Base-by-base conservation (phyloP, 257 asterid genomes). In the Rehmannia glutinosa region DNA sequence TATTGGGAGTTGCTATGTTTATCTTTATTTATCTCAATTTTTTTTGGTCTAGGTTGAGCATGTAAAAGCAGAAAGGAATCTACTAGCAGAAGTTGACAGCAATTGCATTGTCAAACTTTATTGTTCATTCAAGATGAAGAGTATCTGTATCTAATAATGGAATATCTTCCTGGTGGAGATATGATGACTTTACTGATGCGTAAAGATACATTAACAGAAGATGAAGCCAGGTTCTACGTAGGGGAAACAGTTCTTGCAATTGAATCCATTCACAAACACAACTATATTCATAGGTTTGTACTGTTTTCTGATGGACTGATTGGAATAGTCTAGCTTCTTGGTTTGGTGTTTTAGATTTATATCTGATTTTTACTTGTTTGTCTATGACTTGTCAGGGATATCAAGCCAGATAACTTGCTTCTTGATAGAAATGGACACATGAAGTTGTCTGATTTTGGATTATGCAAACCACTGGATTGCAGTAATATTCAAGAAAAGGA, bases 131-230 rank as follows among this genome's bases (percentile, higher is more conserved):
- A 92, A 86, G 98, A 92, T 60, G 97, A 90, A 64, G 98, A 90
- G 85, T 87, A 84, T 79, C 87, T 92, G 6, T 92, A 92, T 78
- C 91, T 92, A 49, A 86, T 92, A 39, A 92, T 90, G 98, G 98
- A 92, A 84, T 92, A 92, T 76, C 89, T 92, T 57, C 98, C 97
- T 63, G 98, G 98, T 77, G 98, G 98, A 79, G 98, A 92, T 84
- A 90, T 92, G 97, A 92, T 92, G 98, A 92, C 98, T 53, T 83
- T 92, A 60, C 83, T 92, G 43, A 92, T 92, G 98, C 91, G 98
- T 50, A 90, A 92, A 75, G 98, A 92, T 72, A 90, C 89, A 27
- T 78, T 92, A 73, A 86, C 95, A 11, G 97, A 90, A 86, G 90
- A 84, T 57, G 98, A 87, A 72, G 97, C 97, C 55, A 78, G 88